Base-by-base conservation (phyloP, 768 basidiomycete species). In the Kockovaella imperatae region DNA sequence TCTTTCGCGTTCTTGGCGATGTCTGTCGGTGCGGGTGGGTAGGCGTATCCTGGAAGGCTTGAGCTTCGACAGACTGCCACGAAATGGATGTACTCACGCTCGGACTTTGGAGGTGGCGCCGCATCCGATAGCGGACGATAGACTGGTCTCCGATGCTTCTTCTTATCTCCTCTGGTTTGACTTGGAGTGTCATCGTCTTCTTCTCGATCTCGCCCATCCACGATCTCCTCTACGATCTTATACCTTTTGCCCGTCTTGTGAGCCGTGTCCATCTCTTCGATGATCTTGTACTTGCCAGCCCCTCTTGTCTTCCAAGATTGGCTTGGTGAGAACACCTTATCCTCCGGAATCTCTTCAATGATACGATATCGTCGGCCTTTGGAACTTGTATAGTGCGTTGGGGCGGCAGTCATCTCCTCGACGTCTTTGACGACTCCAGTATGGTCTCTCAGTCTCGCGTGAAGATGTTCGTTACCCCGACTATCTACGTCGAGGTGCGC, bases 11-110 rank as follows among this genome's bases (percentile, higher is more conserved):
- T 25, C 26, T 55, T 39, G 35, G 56, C 57, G 21, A 59, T 56
- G 24, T 47, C 57, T 6, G 51, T 56, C 21, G 57, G 54, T 15
- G 54, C 54, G 5, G 60, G 60, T 1, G 60, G 60, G 35, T 58
- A 55, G 15, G 60, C 60, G 44, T 62, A 62, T 40, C 59, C 29
- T 39, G 45, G 42, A 8, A 39, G 11, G 7, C 29, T n/a, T 31
- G 11, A 24, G n/a, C n/a, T n/a, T n/a, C n/a, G n/a, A n/a, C n/a
- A n/a, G n/a, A n/a, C n/a, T n/a, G n/a, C n/a, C n/a, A n/a, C n/a
- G n/a, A n/a, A n/a, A n/a, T n/a, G 10, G 17, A 11, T 10, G 41
- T 14, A 38, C 21, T 5, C 56, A 42, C 59, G 51, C 35, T 57
- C 56, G 18, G 48, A 52, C 36, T 49, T 47, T 3, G 60, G 60